Evolutionary conservation across 257 asterid species (phyloP), one percentile per base, ranked within the genome.

Genomic region (Avicennia marina): DNA sequence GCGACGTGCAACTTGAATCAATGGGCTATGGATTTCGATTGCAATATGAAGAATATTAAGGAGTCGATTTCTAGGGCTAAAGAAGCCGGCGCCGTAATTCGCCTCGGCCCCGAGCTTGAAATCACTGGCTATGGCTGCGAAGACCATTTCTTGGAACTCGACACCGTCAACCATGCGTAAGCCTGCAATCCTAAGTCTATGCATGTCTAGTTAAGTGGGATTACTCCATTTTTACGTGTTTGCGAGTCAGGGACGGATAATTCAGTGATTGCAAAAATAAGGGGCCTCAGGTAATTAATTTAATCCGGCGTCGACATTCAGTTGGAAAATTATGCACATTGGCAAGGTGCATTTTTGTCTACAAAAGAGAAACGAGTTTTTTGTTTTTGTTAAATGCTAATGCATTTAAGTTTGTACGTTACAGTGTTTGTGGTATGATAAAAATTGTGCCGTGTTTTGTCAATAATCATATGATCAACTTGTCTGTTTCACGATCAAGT

Each of bases 21-120:
- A 78, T 88, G 98, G 98, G 97, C 98, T 7, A 91, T 91, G 98
- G 98, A 91, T 69, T 88, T 91, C 63, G 97, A 91, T 66, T 85
- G 87, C 81, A 91, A 91, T 64, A 53, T 88, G 68, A 88, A 72
- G 29, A 81, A 91, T 63, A 82, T 91, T 24, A 88, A 88, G 86
- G 87, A 85, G 44, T 88, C 98, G 0, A 82, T 91, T 61, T 60
- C 74, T 31, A 76, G 65, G 79, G 94, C 97, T 78, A 91, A 91
- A 73, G 63, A 68, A 69, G 81, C 84, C n/a, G 95, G 98, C 24
- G 95, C 95, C 22, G 87, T 69, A 29, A 81, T 91, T 52, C 85
- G 97, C 52, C 95, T 91, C 2, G 98, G 98, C 7, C 98, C 98
- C 5, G 98, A 91, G 75, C 98, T 91, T 32, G 98, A 91, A 78